These are phyloP conservation scores for Amylostereum areolatum DNA, from an alignment of 1,284 basidiomycete genomes.

Conservation along the genomic window DNA sequence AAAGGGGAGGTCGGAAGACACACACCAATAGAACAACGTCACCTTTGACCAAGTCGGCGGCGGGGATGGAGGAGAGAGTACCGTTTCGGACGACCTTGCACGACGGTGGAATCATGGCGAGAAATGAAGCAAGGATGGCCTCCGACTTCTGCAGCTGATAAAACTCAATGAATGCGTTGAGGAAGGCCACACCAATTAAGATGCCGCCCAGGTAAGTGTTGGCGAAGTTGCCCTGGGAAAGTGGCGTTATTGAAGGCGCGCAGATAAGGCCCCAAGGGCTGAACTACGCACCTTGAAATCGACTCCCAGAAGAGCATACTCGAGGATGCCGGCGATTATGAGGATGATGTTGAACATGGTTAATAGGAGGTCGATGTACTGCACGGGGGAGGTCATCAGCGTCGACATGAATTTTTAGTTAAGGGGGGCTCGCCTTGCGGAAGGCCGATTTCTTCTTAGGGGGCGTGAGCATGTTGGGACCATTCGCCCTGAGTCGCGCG, in stretches of 20 bases:
- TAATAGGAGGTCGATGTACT: constrained; percentile 59
- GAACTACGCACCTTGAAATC: constrained; percentile 42
- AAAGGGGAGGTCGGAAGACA: not conserved
- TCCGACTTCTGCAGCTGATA: constrained; percentile 69
- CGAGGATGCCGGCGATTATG: constrained; percentile 55
- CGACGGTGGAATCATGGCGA: constrained; percentile 66
- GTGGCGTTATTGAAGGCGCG: not conserved
- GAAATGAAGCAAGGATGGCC: constrained; percentile 63
- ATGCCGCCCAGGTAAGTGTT: constrained; percentile 69
- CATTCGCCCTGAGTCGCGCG: constrained; percentile 44
- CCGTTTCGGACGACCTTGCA: constrained; percentile 62
- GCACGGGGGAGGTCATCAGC: constrained; percentile 7
- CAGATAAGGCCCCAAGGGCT: not conserved
- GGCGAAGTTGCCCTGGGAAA: constrained; percentile 46
- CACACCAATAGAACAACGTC: constrained; percentile 60
- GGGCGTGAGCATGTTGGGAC: constrained; percentile 59
- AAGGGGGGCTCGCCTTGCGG: constrained; percentile 41
- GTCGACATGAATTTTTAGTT: too few species aligned
- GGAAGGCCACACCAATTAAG: constrained; percentile 61
- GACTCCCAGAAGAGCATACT: constrained; percentile 59
- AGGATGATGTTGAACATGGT: constrained; percentile 68
- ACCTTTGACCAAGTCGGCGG: constrained; percentile 61
- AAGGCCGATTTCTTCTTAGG: constrained; percentile 61
- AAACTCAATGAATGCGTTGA: constrained; percentile 67
- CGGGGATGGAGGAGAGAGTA: constrained; percentile 49